These are phyloP conservation scores for Kluyveromyces lactis DNA, from an alignment of 805 yeast species.

Conservation along the genomic window DNA sequence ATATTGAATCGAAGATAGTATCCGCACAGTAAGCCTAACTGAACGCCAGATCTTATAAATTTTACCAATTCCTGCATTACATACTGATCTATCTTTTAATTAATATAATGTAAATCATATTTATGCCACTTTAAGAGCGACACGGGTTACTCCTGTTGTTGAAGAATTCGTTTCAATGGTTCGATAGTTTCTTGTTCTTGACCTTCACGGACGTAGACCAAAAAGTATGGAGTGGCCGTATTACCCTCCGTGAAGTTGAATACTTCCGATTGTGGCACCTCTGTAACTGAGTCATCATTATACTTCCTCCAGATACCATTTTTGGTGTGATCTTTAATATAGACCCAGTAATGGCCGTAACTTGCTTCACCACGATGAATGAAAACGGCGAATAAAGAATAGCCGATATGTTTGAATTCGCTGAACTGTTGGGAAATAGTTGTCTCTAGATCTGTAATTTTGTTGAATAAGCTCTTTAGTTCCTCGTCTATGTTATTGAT, in stretches of 20 bases:
- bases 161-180: constrained; percentile 49
- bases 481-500: constrained; percentile 41
- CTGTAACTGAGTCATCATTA: constrained; percentile 91
- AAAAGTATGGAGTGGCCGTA: constrained; percentile 89
- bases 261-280: constrained; percentile 57
- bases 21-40: no score
- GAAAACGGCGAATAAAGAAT: constrained; percentile 82
- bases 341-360: constrained; percentile 96
- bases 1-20: no score
- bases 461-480: constrained; percentile 33
- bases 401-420: constrained; percentile 55
- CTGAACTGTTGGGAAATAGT: constrained; percentile 54
- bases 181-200: constrained; percentile 43
- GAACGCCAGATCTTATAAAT: no score
- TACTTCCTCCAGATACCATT: constrained; percentile 70
- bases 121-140: no score
- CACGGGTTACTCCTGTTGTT: no score
- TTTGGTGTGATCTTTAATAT: constrained; percentile 66
- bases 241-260: constrained; percentile 58
- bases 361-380: constrained; percentile 94
- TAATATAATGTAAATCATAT: no score
- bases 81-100: no score
- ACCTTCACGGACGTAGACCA: constrained; percentile 72
- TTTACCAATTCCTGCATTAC: no score
- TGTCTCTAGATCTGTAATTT: constrained; percentile 37